Base-by-base conservation (phyloP, 1,139 yeast species). In the Kluyveromyces marxianus region DNA sequence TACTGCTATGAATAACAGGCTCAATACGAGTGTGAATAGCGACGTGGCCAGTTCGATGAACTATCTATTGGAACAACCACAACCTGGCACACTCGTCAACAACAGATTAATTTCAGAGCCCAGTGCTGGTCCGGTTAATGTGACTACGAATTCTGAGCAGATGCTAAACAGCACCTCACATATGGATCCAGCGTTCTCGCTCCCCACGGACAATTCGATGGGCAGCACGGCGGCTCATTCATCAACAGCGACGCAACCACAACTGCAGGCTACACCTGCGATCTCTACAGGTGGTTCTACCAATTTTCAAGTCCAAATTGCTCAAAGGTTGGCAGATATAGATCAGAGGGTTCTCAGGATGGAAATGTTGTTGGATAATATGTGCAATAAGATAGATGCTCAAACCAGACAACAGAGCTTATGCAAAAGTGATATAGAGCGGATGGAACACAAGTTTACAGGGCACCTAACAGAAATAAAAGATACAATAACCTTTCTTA, bases 281-380 rank as follows among this genome's bases (percentile, higher is more conserved):
- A 34, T 40, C 21, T 40, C 43, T 2, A 40, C 38, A 3, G 43
- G 43, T 5, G 43, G 43, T 5, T 40, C 43, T 25, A 40, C 43
- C 3, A 40, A 40, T 28, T 40, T 40, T 27, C 43, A 40, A 40
- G 43, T 40, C n/a, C 43, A 40, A 24, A 34, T 40, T 6, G 43
- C 43, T 34, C 43, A 40, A 26, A 30, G 43, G 27, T 35, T 40
- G 14, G 43, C 43, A 4, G 43, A 40, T n/a, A 40, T 40, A 26
- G 43, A 40, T 27, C 43, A 40, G 31, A 14, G 43, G 24, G 25
- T 40, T 8, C 38, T 40, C 4, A 26, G 43, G 35, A 34, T 40
- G 37, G 43, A 40, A 34, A 26, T 40, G 37, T 10, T 40, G 32
- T 27, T 40, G 43, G 43, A 40, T 24, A 40, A 27, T 38, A 10